Conservation (phyloP, 371 early-diverging fungal genomes). For the Rhizopus arrhizus region DNA sequence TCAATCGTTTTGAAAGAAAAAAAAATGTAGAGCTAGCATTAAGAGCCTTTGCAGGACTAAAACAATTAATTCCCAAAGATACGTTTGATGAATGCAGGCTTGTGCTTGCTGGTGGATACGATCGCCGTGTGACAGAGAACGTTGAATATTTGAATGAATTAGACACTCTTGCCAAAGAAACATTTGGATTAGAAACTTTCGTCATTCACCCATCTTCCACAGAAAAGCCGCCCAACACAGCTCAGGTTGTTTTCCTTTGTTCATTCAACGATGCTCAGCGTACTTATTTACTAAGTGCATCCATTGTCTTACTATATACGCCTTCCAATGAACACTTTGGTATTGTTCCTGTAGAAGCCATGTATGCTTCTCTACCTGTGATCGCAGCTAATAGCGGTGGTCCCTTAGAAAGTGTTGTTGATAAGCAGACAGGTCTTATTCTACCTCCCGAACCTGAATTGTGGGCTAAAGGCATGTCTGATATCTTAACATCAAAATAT, state of each 20-base stretch:
- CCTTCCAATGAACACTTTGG: slow-evolving; percentile 96
- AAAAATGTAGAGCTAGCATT: slow-evolving; percentile 89
- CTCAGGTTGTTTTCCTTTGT: slow-evolving; percentile 83
- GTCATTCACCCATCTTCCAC: slow-evolving; percentile 40
- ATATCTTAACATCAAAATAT: slow-evolving; percentile 42
- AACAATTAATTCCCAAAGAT: slow-evolving; percentile 20
- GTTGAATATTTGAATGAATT: slow-evolving; percentile 81
- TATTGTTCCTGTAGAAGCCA: slow-evolving; percentile 95
- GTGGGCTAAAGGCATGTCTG: slow-evolving; percentile 69
- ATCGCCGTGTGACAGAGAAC: slow-evolving; percentile 82
- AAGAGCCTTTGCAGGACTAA: slow-evolving; percentile 67
- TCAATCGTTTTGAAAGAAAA: slow-evolving; percentile 95
- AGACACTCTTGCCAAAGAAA: slow-evolving; percentile 52
- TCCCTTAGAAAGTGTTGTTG: slow-evolving; percentile 76
- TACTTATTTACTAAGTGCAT: slow-evolving; percentile 65
- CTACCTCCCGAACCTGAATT: slow-evolving; percentile 58
- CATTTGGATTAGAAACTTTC: slow-evolving; percentile 47
- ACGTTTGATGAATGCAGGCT: slow-evolving; percentile 56
- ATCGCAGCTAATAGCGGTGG: slow-evolving; percentile 89
- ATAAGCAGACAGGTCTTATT: slow-evolving; percentile 80
- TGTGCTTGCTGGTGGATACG: slow-evolving; percentile 85
- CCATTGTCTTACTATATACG: slow-evolving; percentile 83
- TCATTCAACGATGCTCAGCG: slow-evolving; percentile 87
- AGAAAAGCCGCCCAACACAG: slow-evolving; percentile 39
- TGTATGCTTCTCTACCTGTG: slow-evolving; percentile 87